Base-by-base conservation (phyloP, 1,139 yeast genomes). In the Protomyces lactucae-debilis region DNA sequence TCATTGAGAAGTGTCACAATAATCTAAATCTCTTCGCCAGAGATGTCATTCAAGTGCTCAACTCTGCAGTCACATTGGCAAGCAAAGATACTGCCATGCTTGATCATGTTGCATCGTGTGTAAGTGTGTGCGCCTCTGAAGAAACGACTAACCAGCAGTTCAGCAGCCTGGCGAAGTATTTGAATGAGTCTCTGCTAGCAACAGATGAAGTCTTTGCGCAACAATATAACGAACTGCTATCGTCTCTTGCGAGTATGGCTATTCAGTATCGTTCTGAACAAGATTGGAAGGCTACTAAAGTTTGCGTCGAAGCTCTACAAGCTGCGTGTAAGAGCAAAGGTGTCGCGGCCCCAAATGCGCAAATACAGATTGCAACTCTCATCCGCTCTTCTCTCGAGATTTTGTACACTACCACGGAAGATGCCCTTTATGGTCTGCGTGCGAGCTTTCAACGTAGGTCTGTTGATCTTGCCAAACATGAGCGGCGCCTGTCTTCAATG, bases 1-100 rank as follows among this genome's bases (percentile, higher is more conserved):
- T 93, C 69, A 86, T 91, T 59, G 84, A 80, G 55, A 83, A 85
- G 72, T 91, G 98, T 73, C 79, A 83, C 45, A 96, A 88, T 67
- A 93, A 93, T 73, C 78, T 93, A 73, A 90, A 88, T 68, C 86
- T 91, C 46, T 86, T 90, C 77, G 95, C 97, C 0, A 79, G 78
- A 55, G 72, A 76, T 66, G 75, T 78, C 3, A 73, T 77, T 28
- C 71, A 72, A 8, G 73, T 80, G 18, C 70, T 86, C 66, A 72
- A 73, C 43, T 71, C 75, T 9, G 80, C 85, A 18, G 70, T 85
- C 55, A 71, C 76, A 23, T 43, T 43, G 48, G 48, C 48, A 10
- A 76, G 82, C 6, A 78, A 77, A 18, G 96, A 88, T 70, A 72
- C 86, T 60, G 77, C 83, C 0, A 76, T 87, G 16, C 79, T 83